These are phyloP conservation scores for Populus tomentosa DNA, from an alignment of 441 rosid genomes.

Conservation along the genomic window DNA sequence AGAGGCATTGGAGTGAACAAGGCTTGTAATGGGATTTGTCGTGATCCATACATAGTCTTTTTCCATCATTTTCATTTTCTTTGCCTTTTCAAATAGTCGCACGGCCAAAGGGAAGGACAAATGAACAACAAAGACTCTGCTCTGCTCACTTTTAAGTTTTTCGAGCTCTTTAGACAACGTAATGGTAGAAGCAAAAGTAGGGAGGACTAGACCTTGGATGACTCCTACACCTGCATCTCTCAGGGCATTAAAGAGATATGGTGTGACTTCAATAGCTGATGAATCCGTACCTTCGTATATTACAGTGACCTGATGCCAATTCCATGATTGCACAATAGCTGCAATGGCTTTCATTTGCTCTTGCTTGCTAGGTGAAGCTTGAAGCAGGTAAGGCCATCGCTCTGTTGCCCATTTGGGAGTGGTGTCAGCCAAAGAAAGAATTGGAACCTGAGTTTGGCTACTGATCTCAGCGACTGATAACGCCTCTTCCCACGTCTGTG, in stretches of 20 bases:
- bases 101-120: slow-evolving; percentile 11
- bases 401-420: slow-evolving; percentile 23
- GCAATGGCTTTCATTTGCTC: slow-evolving; percentile 28
- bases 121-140: slow-evolving; percentile 31
- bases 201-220: slow-evolving; percentile 12
- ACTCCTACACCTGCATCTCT: slow-evolving; percentile 11
- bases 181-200: slow-evolving; percentile 5
- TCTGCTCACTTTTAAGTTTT: slow-evolving; percentile 9
- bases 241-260: slow-evolving; percentile 14
- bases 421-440: slow-evolving; percentile 20
- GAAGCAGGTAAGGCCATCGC: slow-evolving; percentile 19
- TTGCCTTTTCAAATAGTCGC: slow-evolving; percentile 14
- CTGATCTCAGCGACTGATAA: slow-evolving; percentile 17
- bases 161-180: slow-evolving; percentile 10
- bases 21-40: slow-evolving; percentile 18
- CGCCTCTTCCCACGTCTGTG: slow-evolving; percentile 28
- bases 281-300: slow-evolving; percentile 17
- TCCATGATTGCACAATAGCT: slow-evolving; percentile 17
- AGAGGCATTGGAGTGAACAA: slow-evolving; percentile 8
- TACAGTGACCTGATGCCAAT: slow-evolving; percentile 24
- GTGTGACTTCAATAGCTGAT: slow-evolving; percentile 10
- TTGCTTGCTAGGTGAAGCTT: slow-evolving; percentile 19
- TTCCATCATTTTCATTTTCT: slow-evolving; percentile 22
- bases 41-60: slow-evolving; percentile 28
- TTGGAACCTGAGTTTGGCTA: slow-evolving; percentile 10